Percentiles rank a stretch among this genome's conserved stretches.
phyloP scores from a whole-genome alignment of 768 basidiomycete genomes.

The Auriscalpium orientale region DNA sequence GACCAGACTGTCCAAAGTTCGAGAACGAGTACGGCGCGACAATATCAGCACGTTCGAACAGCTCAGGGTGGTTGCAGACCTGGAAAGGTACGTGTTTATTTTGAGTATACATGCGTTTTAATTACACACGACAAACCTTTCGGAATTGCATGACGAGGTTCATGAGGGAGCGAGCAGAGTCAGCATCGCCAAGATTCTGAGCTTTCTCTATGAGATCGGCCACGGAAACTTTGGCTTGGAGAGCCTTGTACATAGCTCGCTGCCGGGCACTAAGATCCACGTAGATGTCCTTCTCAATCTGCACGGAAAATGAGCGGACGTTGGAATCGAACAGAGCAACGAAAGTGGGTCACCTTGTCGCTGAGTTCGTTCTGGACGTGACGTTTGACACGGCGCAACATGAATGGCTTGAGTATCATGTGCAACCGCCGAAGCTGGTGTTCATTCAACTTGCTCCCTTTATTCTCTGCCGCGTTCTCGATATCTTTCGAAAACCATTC shows the following conservation, averaged over 20 bases:
- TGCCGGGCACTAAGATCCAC: slow-evolving; percentile 93
- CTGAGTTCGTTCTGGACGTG: slow-evolving; percentile 99
- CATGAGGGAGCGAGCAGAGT: slow-evolving; percentile 92
- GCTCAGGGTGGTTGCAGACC: slow-evolving; percentile 98
- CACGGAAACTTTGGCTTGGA: slow-evolving; percentile 90
- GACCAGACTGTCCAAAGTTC: slow-evolving; percentile 71
- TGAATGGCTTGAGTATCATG: slow-evolving; percentile 99
- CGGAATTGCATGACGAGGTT: slow-evolving; percentile 99
- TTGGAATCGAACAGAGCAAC: neutral
- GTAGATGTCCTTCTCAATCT: slow-evolving; percentile 96
- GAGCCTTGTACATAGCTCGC: slow-evolving; percentile 78
- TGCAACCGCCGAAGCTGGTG: slow-evolving; percentile 91
- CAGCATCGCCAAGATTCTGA: slow-evolving; percentile 81
- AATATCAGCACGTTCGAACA: slow-evolving; percentile 96
- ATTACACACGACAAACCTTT: slow-evolving; percentile 47
- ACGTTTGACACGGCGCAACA: slow-evolving; percentile 93
- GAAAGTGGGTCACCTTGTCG: slow-evolving; percentile 68
- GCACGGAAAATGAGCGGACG: neutral
- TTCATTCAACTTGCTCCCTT: slow-evolving; percentile 86
- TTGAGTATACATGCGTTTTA: neutral
- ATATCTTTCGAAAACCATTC: slow-evolving; percentile 99
- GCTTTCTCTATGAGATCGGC: slow-evolving; percentile 92
- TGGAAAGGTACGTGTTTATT: slow-evolving; percentile 19
- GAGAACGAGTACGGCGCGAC: slow-evolving; percentile 89
- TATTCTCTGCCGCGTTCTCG: slow-evolving; percentile 89